phyloP scores from a whole-genome alignment of 169 alveolate species.

The Eimeria sp. region DNA sequence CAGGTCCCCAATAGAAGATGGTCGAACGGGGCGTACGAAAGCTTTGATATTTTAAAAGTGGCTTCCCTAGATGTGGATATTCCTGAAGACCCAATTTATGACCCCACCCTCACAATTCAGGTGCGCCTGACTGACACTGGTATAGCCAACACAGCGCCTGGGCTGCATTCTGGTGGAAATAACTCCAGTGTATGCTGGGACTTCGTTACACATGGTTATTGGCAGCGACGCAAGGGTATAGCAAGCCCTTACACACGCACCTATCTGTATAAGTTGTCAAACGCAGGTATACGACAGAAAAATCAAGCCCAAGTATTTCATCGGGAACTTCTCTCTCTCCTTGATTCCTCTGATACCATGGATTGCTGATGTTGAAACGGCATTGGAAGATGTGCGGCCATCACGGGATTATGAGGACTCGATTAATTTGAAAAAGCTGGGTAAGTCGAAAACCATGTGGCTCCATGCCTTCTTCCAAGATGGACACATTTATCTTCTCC shows the following conservation, averaged over 20 bases:
- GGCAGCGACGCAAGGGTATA: neutral
- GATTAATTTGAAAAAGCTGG: constrained; percentile 85
- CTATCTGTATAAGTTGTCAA: neutral
- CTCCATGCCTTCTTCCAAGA: neutral
- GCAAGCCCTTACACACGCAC: neutral
- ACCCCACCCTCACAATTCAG: constrained; percentile 91
- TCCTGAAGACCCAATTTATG: constrained; percentile 93
- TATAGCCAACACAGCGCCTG: neutral
- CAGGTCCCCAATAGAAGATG: constrained; percentile 86
- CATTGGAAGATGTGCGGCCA: constrained; percentile 88
- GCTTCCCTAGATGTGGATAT: constrained; percentile 88
- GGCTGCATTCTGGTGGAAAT: neutral
- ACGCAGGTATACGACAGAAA: constrained; percentile 86
- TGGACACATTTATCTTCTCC: neutral
- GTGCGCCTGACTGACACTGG: constrained; percentile 6
- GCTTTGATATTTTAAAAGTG: constrained; percentile 92
- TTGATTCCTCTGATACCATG: constrained; percentile 90
- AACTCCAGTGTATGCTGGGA: neutral
- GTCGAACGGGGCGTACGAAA: constrained; percentile 89
- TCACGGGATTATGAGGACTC: constrained; percentile 89
- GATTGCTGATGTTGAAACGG: constrained; percentile 88
- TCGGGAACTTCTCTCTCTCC: constrained; percentile 89
- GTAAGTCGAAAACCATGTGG: neutral
- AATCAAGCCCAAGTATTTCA: constrained; percentile 87
- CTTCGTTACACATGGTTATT: neutral